phyloP scores from a whole-genome alignment of 2,329 filamentous ascomycete genomes.

The Uncinocarpus reesii region DNA sequence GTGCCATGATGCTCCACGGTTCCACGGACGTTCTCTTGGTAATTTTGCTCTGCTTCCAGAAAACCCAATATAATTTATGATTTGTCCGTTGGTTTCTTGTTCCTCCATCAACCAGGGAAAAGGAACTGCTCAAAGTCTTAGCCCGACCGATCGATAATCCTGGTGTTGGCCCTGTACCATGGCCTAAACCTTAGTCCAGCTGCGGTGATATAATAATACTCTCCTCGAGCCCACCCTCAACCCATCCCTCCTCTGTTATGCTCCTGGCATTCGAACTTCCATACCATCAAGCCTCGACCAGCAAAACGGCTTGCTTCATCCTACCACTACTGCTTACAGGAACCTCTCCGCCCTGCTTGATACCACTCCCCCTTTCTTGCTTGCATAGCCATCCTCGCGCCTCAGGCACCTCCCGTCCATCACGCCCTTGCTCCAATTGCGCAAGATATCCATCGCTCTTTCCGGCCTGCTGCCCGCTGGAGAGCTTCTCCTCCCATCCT shows the following conservation, averaged over 20 bases:
- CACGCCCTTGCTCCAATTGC: too few species aligned
- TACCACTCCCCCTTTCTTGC: too few species aligned
- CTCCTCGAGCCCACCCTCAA: background rate
- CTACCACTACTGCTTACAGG: too few species aligned
- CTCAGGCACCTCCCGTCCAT: too few species aligned
- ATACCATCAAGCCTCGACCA: too few species aligned
- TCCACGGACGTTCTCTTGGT: background rate
- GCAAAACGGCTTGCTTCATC: background rate
- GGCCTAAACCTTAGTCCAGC: background rate
- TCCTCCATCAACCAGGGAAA: conserved; percentile 3
- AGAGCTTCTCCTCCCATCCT: too few species aligned
- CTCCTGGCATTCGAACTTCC: background rate
- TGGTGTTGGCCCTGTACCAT: conserved; percentile 2
- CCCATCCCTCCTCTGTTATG: background rate
- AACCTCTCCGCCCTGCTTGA: too few species aligned
- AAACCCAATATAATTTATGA: background rate
- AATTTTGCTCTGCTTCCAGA: background rate
- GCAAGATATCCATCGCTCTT: too few species aligned
- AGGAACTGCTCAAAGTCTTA: background rate
- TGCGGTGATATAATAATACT: conserved; percentile 3
- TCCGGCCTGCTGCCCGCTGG: too few species aligned
- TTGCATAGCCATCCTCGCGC: too few species aligned
- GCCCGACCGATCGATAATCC: background rate
- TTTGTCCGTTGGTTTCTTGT: too few species aligned
- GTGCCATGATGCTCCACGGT: conserved; percentile 4